phyloP scores from a whole-genome alignment of 345 rosid genomes.

The Salix brachista region DNA sequence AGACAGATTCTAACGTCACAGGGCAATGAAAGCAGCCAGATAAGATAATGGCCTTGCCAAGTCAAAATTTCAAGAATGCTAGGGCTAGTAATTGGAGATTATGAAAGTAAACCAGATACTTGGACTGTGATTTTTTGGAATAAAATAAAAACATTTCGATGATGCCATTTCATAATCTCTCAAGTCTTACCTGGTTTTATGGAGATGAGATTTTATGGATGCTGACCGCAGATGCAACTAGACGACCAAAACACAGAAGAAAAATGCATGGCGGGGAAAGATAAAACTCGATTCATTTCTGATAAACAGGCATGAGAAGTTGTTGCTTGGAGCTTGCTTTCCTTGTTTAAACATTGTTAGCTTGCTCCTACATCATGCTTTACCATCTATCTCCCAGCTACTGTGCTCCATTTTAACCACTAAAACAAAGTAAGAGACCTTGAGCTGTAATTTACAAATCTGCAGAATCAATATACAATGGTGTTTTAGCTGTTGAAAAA shows the following conservation, averaged over 20 bases:
- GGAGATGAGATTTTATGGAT: no score
- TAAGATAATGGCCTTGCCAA: background rate
- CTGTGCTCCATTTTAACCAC: background rate
- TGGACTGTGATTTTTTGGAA: background rate
- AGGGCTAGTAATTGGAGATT: background rate
- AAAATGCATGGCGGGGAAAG: background rate
- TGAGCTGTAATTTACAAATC: background rate
- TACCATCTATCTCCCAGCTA: background rate
- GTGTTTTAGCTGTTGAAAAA: constrained; percentile 48
- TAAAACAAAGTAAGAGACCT: background rate
- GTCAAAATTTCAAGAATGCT: background rate
- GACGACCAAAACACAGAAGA: background rate
- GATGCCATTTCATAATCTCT: background rate
- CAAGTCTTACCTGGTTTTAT: background rate
- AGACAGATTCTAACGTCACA: background rate
- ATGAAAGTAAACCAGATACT: background rate
- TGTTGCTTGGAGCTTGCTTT: background rate
- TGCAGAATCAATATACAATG: background rate
- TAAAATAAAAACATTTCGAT: background rate
- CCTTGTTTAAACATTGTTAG: background rate
- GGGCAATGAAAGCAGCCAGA: background rate
- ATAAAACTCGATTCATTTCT: background rate
- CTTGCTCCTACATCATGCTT: background rate
- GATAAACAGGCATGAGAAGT: background rate
- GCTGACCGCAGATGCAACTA: background rate